Evolutionary conservation across 768 basidiomycete species (phyloP), one percentile per base, ranked within the genome.

Genomic region (Russula brevipes): DNA sequence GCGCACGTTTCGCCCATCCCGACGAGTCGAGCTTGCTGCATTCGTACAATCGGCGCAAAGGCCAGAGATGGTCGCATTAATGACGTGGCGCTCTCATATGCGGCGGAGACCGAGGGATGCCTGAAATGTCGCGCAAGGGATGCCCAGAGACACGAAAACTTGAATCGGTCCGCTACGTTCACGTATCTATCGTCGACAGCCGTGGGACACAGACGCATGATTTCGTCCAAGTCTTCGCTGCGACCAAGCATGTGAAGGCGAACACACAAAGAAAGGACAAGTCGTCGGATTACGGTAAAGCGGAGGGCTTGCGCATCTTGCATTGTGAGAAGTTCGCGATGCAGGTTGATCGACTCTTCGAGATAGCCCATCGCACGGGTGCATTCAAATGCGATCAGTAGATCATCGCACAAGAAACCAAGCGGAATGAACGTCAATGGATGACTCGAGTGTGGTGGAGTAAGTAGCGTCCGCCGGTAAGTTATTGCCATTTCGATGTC

Each of bases 21-120:
- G 16, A 55, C 41, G 19, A 62, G 49, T 39, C 38, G 54, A 10
- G 39, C 39, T 10, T 51, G 61, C 54, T 62, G 54, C 12, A 45
- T 7, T 14, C 42, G 39, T 42, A 61, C 7, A 3, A 19, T 42
- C 5, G 60, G 61, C 4, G 39, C 38, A 16, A 49, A 8, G 31
- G 38, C 39, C 2, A 62, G 31, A 19, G 39, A 41, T 5, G 38
- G 30, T 17, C 51, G 47, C 33, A 51, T 36, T 7, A 56, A 42
- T n/a, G 39, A 50, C 41, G 57, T 57, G 2, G 44, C 54, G 38
- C 49, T 59, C 30, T 59, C 58, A 16, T 59, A 59, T 24, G 58
- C 58, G 16, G 33, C 5, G 38, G 30, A n/a, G 17, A 17, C 10
- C 1, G 49, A 57, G 35, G 41, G 5, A 33, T 62, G 61, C 3